Percentiles rank a stretch among this genome's conserved stretches.
Conservation (phyloP, 441 rosid genomes). For the Hura crepitans region DNA sequence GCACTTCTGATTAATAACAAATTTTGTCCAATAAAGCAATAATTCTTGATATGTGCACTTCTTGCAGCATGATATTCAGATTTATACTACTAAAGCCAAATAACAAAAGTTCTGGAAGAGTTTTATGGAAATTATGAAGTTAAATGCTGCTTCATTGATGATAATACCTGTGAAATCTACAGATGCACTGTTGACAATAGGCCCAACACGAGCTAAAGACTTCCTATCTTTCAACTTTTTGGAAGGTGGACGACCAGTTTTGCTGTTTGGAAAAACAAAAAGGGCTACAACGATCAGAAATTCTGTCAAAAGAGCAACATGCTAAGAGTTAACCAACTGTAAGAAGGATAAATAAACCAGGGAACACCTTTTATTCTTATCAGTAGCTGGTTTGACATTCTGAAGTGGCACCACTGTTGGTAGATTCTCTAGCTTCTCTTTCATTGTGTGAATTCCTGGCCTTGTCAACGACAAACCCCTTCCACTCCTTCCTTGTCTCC, state of each 20-base stretch:
- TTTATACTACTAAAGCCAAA: not conserved
- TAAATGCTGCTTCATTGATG: conserved; percentile 1
- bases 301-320: not conserved
- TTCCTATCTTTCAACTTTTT: conserved; percentile 81
- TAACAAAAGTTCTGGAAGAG: not conserved
- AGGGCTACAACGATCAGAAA: not conserved
- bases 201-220: conserved; percentile 48
- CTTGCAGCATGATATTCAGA: conserved; percentile 5
- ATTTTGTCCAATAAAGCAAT: conserved; percentile 4
- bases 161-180: conserved; percentile 59
- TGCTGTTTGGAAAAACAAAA: conserved; percentile 44
- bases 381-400: conserved; percentile 52
- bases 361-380: conserved; percentile 63
- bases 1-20: not conserved
- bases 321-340: not conserved
- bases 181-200: conserved; percentile 40
- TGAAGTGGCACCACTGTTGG: conserved; percentile 55
- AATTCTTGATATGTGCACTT: not conserved
- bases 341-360: conserved; percentile 3
- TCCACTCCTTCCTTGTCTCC: conserved; percentile 77
- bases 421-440: conserved; percentile 62
- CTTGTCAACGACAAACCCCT: conserved; percentile 51
- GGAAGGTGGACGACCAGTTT: conserved; percentile 83
- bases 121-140: conserved; percentile 4
- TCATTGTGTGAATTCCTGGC: conserved; percentile 43